Conservation (phyloP, 257 asterid species). For the Anisodus acutangulus region DNA sequence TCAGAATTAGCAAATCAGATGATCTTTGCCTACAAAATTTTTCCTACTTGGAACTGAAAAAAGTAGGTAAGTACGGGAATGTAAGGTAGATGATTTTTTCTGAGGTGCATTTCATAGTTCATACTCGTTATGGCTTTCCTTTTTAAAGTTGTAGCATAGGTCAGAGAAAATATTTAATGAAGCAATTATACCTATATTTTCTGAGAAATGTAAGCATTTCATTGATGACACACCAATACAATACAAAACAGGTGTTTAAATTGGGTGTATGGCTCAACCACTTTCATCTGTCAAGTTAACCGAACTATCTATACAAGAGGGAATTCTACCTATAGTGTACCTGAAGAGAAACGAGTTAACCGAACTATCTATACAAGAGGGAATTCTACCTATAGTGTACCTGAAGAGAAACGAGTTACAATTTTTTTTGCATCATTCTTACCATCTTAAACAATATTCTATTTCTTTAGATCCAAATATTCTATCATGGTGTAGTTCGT, state of each 20-base stretch:
- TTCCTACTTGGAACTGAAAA: background rate
- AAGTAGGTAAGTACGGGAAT: background rate
- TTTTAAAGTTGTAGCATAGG: background rate
- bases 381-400: background rate
- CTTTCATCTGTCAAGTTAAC: background rate
- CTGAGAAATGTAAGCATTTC: background rate
- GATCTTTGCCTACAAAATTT: background rate
- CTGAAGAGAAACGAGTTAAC: background rate
- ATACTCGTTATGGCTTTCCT: background rate
- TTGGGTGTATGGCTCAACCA: background rate
- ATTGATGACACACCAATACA: background rate
- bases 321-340: background rate
- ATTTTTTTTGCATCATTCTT: background rate
- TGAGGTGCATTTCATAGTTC: background rate
- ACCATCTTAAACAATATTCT: background rate
- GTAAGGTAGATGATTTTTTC: background rate
- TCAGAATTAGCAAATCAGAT: conserved; percentile 2
- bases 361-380: background rate
- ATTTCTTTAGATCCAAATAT: background rate
- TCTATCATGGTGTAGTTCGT: background rate
- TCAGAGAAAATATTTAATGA: background rate
- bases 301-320: background rate
- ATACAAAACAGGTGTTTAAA: background rate
- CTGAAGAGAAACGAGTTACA: background rate
- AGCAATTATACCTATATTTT: background rate